Evolutionary conservation across 306 rosid genomes (phyloP), one percentile per base, ranked within the genome.

Genomic region (Vigna unguiculata): DNA sequence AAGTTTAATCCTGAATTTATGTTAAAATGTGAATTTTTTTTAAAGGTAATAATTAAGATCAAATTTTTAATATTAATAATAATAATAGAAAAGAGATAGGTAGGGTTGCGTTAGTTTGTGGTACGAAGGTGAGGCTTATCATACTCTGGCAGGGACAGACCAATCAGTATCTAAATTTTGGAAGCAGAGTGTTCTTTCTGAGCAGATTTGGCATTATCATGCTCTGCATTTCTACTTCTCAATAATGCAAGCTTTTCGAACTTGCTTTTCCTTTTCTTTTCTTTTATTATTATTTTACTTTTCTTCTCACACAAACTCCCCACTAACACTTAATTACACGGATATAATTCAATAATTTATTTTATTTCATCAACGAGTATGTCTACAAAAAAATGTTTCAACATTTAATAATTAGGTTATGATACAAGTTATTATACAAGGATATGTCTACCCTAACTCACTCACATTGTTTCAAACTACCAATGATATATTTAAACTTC

Each of bases 121-220:
- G 70, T 64, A 64, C 51, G 16, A 63, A 9, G 5, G 3, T 60
- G 63, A 21, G 36, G 24, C 43, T 6, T 20, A 22, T 66, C 21
- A 43, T 45, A 20, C 38, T 66, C 15, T 21, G 57, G 4, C 4
- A 17, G 19, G 1, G 2, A 0, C 49, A 67, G 55, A 22, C 73
- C 24, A 68, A 46, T 69, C 17, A 69, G 17, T 10, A 69, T 48
- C 45, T 17, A 30, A 25, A 48, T 48, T 48, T 48, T 69, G 60
- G 60, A 52, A 49, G 60, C 60, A 48, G 32, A 49, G 60, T 25
- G 28, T 30, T 75, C n/a, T 45, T 64, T 64, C 32, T 5, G 32
- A 38, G 17, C 30, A 40, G 32, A 36, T 63, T 63, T 63, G 49
- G 30, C 69, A 63, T 38, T 63, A 4, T 40, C 51, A 38, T 40